Evolutionary conservation across 2,329 filamentous ascomycete genomes (phyloP).

Genomic region (Chaetomium sp.): DNA sequence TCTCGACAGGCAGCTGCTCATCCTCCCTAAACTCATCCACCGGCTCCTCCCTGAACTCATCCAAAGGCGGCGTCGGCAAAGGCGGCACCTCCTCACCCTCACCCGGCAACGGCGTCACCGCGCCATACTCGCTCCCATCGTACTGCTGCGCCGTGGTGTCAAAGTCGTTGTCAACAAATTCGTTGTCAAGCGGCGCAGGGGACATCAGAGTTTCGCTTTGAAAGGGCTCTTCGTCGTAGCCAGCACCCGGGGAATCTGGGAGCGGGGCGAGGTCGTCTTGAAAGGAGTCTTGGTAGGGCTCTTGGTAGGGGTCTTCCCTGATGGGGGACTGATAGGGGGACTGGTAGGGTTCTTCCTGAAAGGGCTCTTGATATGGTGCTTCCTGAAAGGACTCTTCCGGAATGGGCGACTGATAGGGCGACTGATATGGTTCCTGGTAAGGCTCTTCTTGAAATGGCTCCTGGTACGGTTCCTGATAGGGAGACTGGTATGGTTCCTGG

Average conservation of each 20-base stretch:
- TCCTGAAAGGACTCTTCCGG: no score
- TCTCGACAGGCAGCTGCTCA: background rate
- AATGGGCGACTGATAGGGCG: no score
- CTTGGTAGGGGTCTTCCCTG: no score
- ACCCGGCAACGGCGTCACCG: conserved; percentile 2
- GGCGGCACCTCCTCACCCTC: background rate
- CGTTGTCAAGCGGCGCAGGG: background rate
- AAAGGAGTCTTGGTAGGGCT: background rate
- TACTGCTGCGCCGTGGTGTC: background rate
- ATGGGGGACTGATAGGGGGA: no score
- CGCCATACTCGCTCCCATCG: conserved; percentile 9
- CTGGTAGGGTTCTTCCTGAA: no score
- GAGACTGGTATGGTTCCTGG: no score
- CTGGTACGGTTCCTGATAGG: no score
- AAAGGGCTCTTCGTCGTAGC: background rate
- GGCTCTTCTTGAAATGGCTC: no score
- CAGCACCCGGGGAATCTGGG: background rate
- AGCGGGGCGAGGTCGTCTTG: background rate
- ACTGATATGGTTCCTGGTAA: no score
- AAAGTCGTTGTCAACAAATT: background rate
- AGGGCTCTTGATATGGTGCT: no score
- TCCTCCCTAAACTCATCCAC: background rate
- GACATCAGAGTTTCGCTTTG: conserved; percentile 3
- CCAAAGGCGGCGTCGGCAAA: background rate
- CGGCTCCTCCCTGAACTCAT: background rate